Evolutionary conservation across 164 flowering plant species (phyloP), one percentile per base, ranked within the genome.

Genomic region (Santalum album): DNA sequence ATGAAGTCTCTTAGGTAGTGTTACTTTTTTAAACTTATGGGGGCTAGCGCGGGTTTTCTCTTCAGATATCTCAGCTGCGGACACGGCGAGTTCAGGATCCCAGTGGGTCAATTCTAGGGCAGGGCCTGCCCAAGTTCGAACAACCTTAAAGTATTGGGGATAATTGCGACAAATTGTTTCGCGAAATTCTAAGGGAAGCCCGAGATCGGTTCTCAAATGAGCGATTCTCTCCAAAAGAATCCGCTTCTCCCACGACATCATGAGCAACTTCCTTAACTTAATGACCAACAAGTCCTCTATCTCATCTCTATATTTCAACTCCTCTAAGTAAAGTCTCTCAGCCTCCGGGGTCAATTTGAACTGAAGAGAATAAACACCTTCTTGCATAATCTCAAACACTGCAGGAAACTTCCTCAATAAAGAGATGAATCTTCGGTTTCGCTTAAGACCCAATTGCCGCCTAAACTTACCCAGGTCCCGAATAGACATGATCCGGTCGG

Each of bases 41-140:
- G 96, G 82, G 49, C 96, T 68, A 17, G 57, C 68, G 12, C 67
- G 65, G 22, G 77, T 78, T 38, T 87, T 95, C 57, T 86, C 95
- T 49, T 69, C 86, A 19, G 72, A 53, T 47, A 82, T 53, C 78
- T 92, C 96, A 15, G 94, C 94, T 1, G 90, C 95, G 17, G 97
- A 83, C 35, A 90, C 75, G 0, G 97, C 97, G 36, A 90, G 79
- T 57, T 82, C 84, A n/a, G 90, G 90, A 66, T 90, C 96, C 96
- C 96, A 94, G 57, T 81, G 87, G 2, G 92, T 84, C 25, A 94
- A 62, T 69, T 94, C 96, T 35, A 94, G 59, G 0, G 90, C 86
- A 20, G 83, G 87, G n/a, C 97, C 97, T 6, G 83, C 52, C 6
- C 50, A 82, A 17, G 95, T 90, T 0, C 62, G 19, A 34, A 90